Percentiles rank a stretch among this genome's conserved stretches.
phyloP scores from a whole-genome alignment of 2,329 filamentous ascomycete species.

The Fusarium chaquense region DNA sequence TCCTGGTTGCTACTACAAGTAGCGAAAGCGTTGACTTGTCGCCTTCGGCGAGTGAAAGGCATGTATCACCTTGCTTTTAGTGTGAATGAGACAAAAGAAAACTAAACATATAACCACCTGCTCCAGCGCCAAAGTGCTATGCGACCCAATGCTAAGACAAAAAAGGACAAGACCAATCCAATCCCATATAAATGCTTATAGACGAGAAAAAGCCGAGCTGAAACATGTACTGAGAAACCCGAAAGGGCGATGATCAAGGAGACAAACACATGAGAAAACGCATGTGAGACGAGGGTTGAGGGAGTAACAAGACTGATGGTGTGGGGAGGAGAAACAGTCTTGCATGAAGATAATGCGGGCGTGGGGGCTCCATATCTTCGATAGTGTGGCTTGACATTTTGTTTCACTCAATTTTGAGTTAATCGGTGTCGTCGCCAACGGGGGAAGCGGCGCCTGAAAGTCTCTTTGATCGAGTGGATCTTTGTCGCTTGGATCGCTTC shows the following conservation, averaged over 20 bases:
- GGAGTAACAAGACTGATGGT: constrained; percentile 12
- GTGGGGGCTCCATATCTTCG: constrained; percentile 23
- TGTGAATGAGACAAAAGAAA: constrained; percentile 29
- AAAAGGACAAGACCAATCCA: constrained; percentile 28
- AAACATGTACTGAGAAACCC: constrained; percentile 31
- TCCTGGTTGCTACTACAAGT: constrained; percentile 20
- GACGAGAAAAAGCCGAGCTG: constrained; percentile 32
- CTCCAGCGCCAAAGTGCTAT: constrained; percentile 45
- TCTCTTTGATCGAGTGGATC: constrained; percentile 49
- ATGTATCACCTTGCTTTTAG: constrained; percentile 34
- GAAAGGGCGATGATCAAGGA: constrained; percentile 23
- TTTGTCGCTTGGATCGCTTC: constrained; percentile 49
- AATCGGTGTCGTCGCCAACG: constrained; percentile 55
- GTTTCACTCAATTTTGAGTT: constrained; percentile 24
- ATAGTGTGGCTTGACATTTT: constrained; percentile 23
- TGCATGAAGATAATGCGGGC: constrained; percentile 17
- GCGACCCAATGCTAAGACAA: constrained; percentile 43
- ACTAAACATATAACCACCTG: constrained; percentile 34
- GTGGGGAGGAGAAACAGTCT: constrained; percentile 22
- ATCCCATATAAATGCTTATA: constrained; percentile 45
- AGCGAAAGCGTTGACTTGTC: constrained; percentile 29
- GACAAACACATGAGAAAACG: constrained; percentile 5
- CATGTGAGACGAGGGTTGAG: constrained; percentile 17
- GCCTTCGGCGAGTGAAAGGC: constrained; percentile 29
- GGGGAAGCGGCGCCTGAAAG: constrained; percentile 52